These are phyloP conservation scores for Coprinopsis sp. DNA, from an alignment of 768 basidiomycete genomes.

Conservation along the genomic window DNA sequence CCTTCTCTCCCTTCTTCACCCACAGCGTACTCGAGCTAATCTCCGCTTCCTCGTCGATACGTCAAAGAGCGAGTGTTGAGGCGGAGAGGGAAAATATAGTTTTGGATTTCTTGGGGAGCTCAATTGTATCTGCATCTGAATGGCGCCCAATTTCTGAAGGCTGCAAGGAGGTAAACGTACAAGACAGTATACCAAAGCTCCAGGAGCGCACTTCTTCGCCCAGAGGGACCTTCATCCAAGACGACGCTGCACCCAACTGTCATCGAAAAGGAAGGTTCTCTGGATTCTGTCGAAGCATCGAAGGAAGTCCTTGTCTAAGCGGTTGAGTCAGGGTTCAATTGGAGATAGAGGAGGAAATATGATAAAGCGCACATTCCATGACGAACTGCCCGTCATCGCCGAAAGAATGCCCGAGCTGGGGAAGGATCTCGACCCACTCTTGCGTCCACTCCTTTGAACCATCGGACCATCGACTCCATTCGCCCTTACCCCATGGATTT, in stretches of 20 bases:
- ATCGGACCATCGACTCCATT: slow-evolving; percentile 54
- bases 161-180: slow-evolving; percentile 22
- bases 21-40: no score
- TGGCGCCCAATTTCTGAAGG: neutral
- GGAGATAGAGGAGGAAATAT: slow-evolving; percentile 1
- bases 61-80: no score
- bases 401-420: slow-evolving; percentile 41
- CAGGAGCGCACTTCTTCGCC: slow-evolving; percentile 33
- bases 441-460: slow-evolving; percentile 54
- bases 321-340: neutral
- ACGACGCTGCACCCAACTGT: slow-evolving; percentile 36
- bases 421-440: slow-evolving; percentile 44
- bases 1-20: no score
- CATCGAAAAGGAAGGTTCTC: slow-evolving; percentile 38
- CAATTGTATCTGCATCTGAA: no score
- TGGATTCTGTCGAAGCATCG: slow-evolving; percentile 33
- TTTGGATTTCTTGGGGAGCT: no score
- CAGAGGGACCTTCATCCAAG: slow-evolving; percentile 36
- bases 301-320: slow-evolving; percentile 32
- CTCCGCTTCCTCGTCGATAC: no score
- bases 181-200: slow-evolving; percentile 43
- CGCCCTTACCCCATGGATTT: slow-evolving; percentile 48
- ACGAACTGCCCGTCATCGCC: slow-evolving; percentile 52
- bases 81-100: no score
- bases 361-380: slow-evolving; percentile 43